Conservation (phyloP, 2,329 filamentous ascomycete species). For the Paecilomyces sp. region DNA sequence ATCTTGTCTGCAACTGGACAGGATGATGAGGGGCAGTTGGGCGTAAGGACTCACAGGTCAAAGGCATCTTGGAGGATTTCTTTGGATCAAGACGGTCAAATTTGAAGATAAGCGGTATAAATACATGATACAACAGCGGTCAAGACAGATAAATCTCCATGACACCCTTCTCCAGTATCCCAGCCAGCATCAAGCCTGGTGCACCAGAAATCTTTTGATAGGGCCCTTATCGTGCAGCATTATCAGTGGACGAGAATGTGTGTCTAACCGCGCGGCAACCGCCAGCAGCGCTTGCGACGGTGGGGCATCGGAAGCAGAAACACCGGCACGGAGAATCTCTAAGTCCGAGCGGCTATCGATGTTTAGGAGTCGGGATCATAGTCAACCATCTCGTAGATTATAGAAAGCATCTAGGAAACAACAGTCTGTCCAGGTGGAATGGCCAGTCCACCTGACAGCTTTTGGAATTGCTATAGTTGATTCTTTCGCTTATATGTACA, state of each 20-base stretch:
- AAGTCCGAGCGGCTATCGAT: constrained; percentile 14
- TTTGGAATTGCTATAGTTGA: background rate
- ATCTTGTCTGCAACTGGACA: background rate
- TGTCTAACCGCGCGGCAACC: background rate
- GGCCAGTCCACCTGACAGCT: constrained; percentile 1
- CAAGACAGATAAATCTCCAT: constrained; percentile 22
- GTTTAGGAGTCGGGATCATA: constrained; percentile 17
- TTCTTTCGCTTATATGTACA: background rate
- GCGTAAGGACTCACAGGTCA: constrained; percentile 27
- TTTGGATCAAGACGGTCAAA: background rate
- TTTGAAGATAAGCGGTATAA: constrained; percentile 15
- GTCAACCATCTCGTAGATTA: constrained; percentile 16
- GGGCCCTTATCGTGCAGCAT: background rate
- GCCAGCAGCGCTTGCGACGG: background rate
- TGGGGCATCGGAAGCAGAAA: constrained; percentile 4
- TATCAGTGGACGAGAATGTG: background rate
- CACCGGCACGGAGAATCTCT: constrained; percentile 12
- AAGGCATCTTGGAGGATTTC: constrained; percentile 22
- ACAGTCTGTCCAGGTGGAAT: background rate
- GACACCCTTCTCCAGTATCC: constrained; percentile 7
- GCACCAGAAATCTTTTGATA: background rate
- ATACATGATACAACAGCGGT: constrained; percentile 23
- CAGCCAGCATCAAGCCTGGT: background rate
- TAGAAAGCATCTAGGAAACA: background rate
- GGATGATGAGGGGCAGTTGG: constrained; percentile 6